Percentiles rank a stretch among this genome's conserved stretches.
These are phyloP conservation scores for Chaetomium sp. DNA, from an alignment of 2,329 filamentous ascomycete species.

Conservation along the genomic window DNA sequence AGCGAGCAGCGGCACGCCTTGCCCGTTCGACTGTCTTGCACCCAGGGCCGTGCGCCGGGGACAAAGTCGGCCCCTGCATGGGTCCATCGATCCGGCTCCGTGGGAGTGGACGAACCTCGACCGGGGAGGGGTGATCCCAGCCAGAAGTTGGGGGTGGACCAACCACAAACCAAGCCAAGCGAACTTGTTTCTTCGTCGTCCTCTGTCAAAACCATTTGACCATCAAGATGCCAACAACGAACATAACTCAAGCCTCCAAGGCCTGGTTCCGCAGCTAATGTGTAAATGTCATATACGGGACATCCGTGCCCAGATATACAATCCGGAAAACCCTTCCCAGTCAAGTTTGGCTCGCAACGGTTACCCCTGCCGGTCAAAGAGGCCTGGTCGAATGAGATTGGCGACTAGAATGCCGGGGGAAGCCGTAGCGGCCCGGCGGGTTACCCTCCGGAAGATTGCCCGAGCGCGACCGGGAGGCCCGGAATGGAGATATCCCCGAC, in stretches of 20 bases:
- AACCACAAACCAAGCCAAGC: too few relatives aligned
- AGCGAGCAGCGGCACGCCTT: not conserved
- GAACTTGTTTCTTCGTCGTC: too few relatives aligned
- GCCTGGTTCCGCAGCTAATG: too few relatives aligned
- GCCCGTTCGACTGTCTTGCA: not conserved
- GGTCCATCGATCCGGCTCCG: slow-evolving; percentile 6
- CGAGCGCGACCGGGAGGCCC: slow-evolving; percentile 10
- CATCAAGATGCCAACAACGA: too few relatives aligned
- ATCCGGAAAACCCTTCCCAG: too few relatives aligned
- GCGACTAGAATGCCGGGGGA: slow-evolving; percentile 1
- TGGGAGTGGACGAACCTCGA: not conserved
- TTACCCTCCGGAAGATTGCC: slow-evolving; percentile 11
- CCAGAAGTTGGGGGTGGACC: too few relatives aligned
- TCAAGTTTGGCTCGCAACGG: too few relatives aligned
- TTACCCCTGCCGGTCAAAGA: too few relatives aligned
- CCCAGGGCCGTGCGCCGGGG: not conserved
- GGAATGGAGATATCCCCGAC: not conserved
- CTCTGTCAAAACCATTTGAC: too few relatives aligned
- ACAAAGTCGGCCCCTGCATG: slow-evolving; percentile 9
- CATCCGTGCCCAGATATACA: too few relatives aligned
- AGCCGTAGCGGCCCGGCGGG: slow-evolving; percentile 14
- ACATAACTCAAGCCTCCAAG: too few relatives aligned
- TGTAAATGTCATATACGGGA: too few relatives aligned
- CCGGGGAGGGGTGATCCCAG: not conserved
- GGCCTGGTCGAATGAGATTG: not conserved